A percentile compares a stretch with the other conserved stretches of the same genome.
Conservation (phyloP, 371 early-diverging fungal species). For the Mortierella sp. region DNA sequence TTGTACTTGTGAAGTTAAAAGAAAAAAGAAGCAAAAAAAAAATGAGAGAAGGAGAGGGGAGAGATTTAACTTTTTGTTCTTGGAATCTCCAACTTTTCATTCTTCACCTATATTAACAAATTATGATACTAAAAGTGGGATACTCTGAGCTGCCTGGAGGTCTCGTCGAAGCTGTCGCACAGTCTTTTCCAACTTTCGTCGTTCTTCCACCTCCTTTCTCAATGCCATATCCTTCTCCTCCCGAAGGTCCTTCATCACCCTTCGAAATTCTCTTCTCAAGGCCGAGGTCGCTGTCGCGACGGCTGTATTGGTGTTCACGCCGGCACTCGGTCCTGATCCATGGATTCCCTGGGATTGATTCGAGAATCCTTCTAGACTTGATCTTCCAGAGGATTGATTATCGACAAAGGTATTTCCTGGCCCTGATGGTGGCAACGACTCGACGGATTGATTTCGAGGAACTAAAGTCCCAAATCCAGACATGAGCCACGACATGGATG, state of each 20-base stretch:
- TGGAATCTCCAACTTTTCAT: no score
- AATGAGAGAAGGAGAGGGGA: no score
- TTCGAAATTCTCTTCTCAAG: constrained; percentile 65
- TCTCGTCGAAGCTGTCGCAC: constrained; percentile 60
- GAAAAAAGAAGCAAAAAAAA: no score
- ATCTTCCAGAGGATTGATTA: neutral
- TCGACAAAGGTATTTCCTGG: neutral
- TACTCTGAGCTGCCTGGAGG: constrained; percentile 27
- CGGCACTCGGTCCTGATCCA: neutral
- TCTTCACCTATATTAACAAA: no score
- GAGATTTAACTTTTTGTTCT: no score
- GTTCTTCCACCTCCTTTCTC: constrained; percentile 54
- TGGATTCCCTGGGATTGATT: neutral
- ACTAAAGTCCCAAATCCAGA: no score
- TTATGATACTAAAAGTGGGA: no score
- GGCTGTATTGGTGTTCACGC: neutral
- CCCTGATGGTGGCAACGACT: neutral
- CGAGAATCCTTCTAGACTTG: neutral
- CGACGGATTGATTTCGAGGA: no score
- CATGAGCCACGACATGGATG: no score
- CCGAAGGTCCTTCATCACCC: constrained; percentile 61
- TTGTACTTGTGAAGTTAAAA: no score
- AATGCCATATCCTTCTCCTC: constrained; percentile 58
- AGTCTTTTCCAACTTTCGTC: constrained; percentile 54
- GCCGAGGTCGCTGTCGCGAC: constrained; percentile 55